Evolutionary conservation across 352 stramenopile species (phyloP).

Genomic region (Elongisporangium anandrum): DNA sequence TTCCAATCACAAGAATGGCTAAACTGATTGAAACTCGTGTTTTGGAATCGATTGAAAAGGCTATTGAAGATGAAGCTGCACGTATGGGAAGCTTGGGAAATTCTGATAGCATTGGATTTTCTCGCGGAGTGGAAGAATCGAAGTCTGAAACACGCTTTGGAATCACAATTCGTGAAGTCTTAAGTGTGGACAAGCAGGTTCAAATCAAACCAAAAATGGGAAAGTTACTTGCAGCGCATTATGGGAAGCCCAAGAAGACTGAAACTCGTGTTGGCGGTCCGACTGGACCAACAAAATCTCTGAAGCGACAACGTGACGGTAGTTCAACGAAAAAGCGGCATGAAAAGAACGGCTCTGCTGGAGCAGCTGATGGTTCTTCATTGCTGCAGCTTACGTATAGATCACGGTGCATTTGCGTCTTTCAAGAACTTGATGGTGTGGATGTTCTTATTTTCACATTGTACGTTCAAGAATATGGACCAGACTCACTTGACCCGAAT

Average conservation of each 20-base stretch:
- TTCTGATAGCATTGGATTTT: slow-evolving; percentile 80
- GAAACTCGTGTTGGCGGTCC: slow-evolving; percentile 15
- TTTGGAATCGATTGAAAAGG: slow-evolving; percentile 66
- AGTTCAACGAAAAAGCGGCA: slow-evolving; percentile 29
- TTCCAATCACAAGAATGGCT: slow-evolving; percentile 83
- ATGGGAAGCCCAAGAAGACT: slow-evolving; percentile 50
- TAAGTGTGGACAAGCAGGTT: slow-evolving; percentile 86
- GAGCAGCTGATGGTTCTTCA: slow-evolving; percentile 13
- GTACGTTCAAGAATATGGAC: slow-evolving; percentile 87
- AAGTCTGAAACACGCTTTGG: slow-evolving; percentile 78
- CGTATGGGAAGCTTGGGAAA: slow-evolving; percentile 83
- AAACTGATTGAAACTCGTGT: slow-evolving; percentile 81
- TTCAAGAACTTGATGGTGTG: slow-evolving; percentile 85
- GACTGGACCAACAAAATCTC: slow-evolving; percentile 39
- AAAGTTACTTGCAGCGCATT: slow-evolving; percentile 64
- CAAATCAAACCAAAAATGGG: slow-evolving; percentile 85
- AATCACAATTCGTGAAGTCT: slow-evolving; percentile 82
- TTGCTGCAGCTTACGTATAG: slow-evolving; percentile 79
- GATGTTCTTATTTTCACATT: slow-evolving; percentile 88
- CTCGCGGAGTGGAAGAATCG: slow-evolving; percentile 49
- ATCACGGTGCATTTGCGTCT: slow-evolving; percentile 87
- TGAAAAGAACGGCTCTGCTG: slow-evolving; percentile 13
- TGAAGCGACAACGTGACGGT: slow-evolving; percentile 54
- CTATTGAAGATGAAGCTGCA: slow-evolving; percentile 67
- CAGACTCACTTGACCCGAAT: slow-evolving; percentile 69